Percentiles rank a stretch among this genome's conserved stretches.
These are phyloP conservation scores for Globisporangium middletonii DNA, from an alignment of 352 stramenopile species.

Conservation along the genomic window DNA sequence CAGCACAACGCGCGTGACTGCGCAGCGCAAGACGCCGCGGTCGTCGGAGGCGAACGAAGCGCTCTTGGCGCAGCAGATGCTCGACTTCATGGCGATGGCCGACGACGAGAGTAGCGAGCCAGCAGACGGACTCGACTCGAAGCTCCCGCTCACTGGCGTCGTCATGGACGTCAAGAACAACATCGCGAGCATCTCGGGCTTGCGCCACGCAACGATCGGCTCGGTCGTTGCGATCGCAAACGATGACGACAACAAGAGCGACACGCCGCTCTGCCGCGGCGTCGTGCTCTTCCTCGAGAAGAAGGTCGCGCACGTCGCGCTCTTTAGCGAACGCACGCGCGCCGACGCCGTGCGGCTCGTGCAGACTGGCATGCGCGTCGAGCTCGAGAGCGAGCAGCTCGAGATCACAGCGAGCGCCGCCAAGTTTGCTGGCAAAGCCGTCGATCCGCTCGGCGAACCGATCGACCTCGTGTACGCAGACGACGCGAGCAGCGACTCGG, in stretches of 20 bases:
- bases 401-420: conserved; percentile 37
- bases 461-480: conserved; percentile 20
- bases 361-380: conserved; percentile 52
- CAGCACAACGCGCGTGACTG: conserved; percentile 12
- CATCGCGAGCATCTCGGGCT: conserved; percentile 63
- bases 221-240: conserved; percentile 49
- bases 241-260: neutral
- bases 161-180: conserved; percentile 69
- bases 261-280: conserved; percentile 25
- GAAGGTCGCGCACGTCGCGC: conserved; percentile 49
- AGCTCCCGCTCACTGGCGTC: conserved; percentile 40
- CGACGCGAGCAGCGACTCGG: neutral
- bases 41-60: conserved; percentile 41
- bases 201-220: conserved; percentile 64
- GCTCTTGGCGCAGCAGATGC: conserved; percentile 59
- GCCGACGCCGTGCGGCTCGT: conserved; percentile 21
- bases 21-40: conserved; percentile 12
- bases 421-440: conserved; percentile 35
- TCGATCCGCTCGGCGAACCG: conserved; percentile 44
- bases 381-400: conserved; percentile 43
- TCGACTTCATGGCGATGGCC: conserved; percentile 54
- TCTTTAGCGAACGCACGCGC: conserved; percentile 31
- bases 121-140: neutral
- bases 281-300: conserved; percentile 58
- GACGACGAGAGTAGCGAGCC: conserved; percentile 15